Percentiles rank a stretch among this genome's conserved stretches.
These are phyloP conservation scores for Pichia sp. DNA, from an alignment of 1,139 yeast species.

Conservation along the genomic window DNA sequence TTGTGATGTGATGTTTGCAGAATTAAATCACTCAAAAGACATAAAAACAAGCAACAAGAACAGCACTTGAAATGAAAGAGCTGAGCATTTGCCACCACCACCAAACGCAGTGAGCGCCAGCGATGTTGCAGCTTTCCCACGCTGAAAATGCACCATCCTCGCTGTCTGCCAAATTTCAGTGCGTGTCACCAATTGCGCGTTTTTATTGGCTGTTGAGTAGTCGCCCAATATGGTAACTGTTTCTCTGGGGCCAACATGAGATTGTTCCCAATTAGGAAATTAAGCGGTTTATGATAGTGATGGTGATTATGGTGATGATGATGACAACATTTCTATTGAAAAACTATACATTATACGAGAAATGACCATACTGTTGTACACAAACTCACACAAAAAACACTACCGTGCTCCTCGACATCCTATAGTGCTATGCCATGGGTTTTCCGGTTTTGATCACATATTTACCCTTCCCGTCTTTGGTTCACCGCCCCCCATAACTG, in stretches of 20 bases:
- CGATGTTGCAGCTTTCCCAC: too few relatives aligned
- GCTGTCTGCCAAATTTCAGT: neutral
- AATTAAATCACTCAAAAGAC: neutral
- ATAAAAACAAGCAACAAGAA: neutral
- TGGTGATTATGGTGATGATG: too few relatives aligned
- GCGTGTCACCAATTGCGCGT: neutral
- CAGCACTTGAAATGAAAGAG: neutral
- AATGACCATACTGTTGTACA: neutral
- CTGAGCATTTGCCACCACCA: neutral
- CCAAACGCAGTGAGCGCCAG: neutral
- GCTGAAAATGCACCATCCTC: too few relatives aligned
- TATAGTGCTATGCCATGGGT: slow-evolving; percentile 21
- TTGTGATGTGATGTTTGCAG: slow-evolving; percentile 26
- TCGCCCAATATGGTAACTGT: neutral
- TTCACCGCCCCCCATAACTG: slow-evolving; percentile 7
- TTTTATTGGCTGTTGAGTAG: neutral
- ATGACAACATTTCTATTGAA: too few relatives aligned
- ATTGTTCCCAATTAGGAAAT: neutral
- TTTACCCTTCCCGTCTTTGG: slow-evolving; percentile 12
- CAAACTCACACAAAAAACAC: neutral
- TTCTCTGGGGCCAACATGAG: neutral
- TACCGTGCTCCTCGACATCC: slow-evolving; percentile 24
- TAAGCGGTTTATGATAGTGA: too few relatives aligned
- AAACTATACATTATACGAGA: too few relatives aligned
- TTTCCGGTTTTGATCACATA: slow-evolving; percentile 21